Conservation (phyloP, 805 yeast genomes). For the Myxozyma udenii region DNA sequence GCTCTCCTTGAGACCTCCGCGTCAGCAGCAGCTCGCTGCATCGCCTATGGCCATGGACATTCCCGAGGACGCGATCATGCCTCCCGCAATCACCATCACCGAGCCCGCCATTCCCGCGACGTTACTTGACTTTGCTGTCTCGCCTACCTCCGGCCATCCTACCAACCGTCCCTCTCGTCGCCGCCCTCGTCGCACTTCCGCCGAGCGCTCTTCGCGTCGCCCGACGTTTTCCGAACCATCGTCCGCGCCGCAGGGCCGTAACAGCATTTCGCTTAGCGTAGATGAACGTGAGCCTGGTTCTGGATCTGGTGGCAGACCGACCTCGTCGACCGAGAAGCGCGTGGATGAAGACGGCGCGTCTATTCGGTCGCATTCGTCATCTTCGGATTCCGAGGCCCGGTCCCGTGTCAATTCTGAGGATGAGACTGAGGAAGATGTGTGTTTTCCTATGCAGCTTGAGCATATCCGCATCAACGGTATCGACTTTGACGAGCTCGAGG, state of each 20-base stretch:
- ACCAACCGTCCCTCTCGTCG: slow-evolving; percentile 7
- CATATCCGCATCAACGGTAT: slow-evolving; percentile 60
- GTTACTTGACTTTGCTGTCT: not conserved
- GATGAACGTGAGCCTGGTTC: not conserved
- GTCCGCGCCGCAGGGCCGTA: not conserved
- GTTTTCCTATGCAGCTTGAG: slow-evolving; percentile 82
- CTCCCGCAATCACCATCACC: slow-evolving; percentile 1
- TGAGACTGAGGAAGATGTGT: slow-evolving; percentile 95
- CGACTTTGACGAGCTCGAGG: slow-evolving; percentile 87
- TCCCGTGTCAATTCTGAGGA: slow-evolving; percentile 42
- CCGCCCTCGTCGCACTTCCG: slow-evolving; percentile 9
- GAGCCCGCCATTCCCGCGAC: not conserved
- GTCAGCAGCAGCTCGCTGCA: not conserved
- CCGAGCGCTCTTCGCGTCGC: slow-evolving; percentile 9
- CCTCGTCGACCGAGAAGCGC: not conserved
- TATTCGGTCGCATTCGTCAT: slow-evolving; percentile 5
- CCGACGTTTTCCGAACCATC: slow-evolving; percentile 4
- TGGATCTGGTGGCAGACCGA: not conserved
- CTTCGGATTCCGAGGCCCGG: slow-evolving; percentile 19
- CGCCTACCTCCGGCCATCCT: not conserved
- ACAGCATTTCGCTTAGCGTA: not conserved
- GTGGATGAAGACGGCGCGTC: not conserved
- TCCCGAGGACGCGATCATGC: not conserved
- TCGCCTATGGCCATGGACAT: slow-evolving; percentile 2
- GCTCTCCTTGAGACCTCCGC: not conserved